Percentiles rank a stretch among this genome's conserved stretches.
Evolutionary conservation across 495 filamentous ascomycete species (phyloP).

Genomic region (Penicillium samsonianum): DNA sequence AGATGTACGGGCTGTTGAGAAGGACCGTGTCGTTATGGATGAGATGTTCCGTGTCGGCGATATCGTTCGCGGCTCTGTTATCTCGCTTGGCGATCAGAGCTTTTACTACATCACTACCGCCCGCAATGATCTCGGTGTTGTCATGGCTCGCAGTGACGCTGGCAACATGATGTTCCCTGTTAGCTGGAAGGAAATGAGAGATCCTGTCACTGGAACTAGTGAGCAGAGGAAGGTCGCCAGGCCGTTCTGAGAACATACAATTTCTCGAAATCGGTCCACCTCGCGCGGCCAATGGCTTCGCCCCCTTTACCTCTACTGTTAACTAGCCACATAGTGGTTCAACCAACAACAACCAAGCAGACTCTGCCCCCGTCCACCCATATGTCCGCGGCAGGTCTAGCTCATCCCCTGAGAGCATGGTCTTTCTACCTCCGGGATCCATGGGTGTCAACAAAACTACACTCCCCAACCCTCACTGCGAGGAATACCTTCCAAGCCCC

Average conservation of each 20-base stretch:
- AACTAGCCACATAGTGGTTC: not conserved
- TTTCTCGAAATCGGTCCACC: not conserved
- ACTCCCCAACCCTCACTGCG: conserved; percentile 2
- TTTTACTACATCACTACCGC: conserved; percentile 93
- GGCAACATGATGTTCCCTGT: conserved; percentile 89
- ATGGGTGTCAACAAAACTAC: not conserved
- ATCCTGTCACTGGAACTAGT: conserved; percentile 72
- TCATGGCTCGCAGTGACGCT: conserved; percentile 87
- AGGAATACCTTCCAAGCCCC: not conserved
- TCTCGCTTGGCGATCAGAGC: conserved; percentile 87
- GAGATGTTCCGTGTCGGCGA: conserved; percentile 94
- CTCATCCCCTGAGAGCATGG: not conserved
- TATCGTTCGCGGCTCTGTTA: conserved; percentile 86
- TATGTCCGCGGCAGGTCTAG: not conserved
- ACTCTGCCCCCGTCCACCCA: not conserved
- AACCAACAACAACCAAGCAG: not conserved
- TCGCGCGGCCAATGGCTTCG: not conserved
- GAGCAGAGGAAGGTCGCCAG: conserved; percentile 93
- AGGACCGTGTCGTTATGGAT: conserved; percentile 86
- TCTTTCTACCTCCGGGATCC: not conserved
- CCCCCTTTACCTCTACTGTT: not conserved
- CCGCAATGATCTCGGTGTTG: conserved; percentile 86
- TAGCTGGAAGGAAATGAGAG: conserved; percentile 91
- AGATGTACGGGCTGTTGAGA: conserved; percentile 93
- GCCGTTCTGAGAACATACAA: conserved; percentile 64